Conservation (phyloP, 2,329 filamentous ascomycete species). For the Beauveria sp. region DNA sequence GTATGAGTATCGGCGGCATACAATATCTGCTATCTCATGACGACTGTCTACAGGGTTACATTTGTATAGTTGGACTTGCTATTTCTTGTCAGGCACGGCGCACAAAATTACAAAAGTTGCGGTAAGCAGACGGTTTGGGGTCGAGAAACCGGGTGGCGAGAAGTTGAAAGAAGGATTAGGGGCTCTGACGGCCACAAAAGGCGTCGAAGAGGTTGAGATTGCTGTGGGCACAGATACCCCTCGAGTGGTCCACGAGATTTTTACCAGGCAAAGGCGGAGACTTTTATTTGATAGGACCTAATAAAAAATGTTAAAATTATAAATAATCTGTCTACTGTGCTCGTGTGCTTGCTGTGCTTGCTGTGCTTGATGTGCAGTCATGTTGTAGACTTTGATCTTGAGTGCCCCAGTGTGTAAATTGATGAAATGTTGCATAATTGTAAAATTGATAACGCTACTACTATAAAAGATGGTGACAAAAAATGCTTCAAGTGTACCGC, state of each 20-base stretch:
- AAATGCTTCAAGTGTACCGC: not conserved
- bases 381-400: too few relatives aligned
- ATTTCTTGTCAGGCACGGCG: conserved; percentile 30
- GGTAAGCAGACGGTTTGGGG: conserved; percentile 18
- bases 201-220: not conserved
- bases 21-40: conserved; percentile 22
- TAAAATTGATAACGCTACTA: not conserved
- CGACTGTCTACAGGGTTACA: conserved; percentile 21
- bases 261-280: conserved; percentile 6
- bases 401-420: too few relatives aligned
- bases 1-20: conserved; percentile 13
- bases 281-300: conserved; percentile 10
- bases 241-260: conserved; percentile 7
- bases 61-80: conserved; percentile 36
- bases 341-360: not conserved
- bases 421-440: not conserved
- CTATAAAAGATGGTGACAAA: not conserved
- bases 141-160: not conserved
- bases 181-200: not conserved
- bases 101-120: conserved; percentile 27
- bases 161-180: not conserved
- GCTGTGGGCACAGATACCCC: conserved; percentile 9
- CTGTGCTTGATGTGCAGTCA: not conserved
- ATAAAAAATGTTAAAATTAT: conserved; percentile 12
- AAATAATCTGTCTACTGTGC: not conserved